Conservation (phyloP, 2,329 filamentous ascomycete genomes). For the Claviceps quebecensis region DNA sequence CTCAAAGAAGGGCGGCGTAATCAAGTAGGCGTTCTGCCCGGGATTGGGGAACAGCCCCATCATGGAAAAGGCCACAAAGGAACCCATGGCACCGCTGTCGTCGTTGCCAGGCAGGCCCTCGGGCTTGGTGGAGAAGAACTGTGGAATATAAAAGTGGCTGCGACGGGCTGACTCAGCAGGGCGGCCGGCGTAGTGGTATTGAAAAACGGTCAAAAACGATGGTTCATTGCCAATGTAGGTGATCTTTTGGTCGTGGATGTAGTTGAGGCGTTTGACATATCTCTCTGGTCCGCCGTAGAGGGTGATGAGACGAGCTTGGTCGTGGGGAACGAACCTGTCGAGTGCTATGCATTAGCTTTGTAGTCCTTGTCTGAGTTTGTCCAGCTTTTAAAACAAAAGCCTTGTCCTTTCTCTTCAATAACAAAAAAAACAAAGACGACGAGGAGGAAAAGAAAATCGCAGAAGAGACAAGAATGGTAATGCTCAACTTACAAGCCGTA, state of each 20-base stretch:
- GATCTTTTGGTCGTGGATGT: constrained; percentile 48
- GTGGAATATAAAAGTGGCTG: constrained; percentile 51
- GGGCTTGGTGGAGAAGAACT: constrained; percentile 44
- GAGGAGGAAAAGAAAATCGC: background rate
- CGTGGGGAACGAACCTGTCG: constrained; percentile 35
- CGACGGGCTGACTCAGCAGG: constrained; percentile 40
- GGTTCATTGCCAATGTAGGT: constrained; percentile 52
- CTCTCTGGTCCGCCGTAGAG: constrained; percentile 43
- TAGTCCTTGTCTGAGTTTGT: too few species aligned
- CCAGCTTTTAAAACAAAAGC: background rate
- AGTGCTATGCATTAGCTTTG: background rate
- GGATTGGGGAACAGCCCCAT: constrained; percentile 57
- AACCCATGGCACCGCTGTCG: constrained; percentile 57
- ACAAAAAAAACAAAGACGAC: background rate
- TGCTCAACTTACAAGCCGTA: constrained; percentile 46
- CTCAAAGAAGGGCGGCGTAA: constrained; percentile 54
- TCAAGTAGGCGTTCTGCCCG: constrained; percentile 58
- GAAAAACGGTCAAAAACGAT: constrained; percentile 48
- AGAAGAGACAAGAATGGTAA: background rate
- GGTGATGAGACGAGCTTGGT: constrained; percentile 37
- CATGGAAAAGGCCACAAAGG: constrained; percentile 52
- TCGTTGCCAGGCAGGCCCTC: constrained; percentile 56
- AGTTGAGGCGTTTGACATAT: constrained; percentile 47
- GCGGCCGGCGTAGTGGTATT: constrained; percentile 56
- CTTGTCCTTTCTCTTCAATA: background rate